Percentiles rank a stretch among this genome's conserved stretches.
Conservation (phyloP, 441 rosid genomes). For the Corymbia citriodora region DNA sequence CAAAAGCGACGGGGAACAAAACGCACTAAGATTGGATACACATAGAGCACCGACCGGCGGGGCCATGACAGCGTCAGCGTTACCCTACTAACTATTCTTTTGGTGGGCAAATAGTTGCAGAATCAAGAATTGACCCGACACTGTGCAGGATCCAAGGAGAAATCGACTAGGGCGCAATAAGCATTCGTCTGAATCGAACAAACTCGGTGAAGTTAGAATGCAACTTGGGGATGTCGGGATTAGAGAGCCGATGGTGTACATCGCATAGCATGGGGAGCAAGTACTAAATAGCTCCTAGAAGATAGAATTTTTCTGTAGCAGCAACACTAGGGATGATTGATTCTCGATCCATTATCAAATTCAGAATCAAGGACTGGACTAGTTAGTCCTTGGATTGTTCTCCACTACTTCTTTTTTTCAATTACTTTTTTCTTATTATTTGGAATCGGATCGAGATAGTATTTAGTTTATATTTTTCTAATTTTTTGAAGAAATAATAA, state of each 20-base stretch:
- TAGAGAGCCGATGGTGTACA: neutral
- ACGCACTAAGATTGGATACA: neutral
- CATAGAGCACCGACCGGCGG: neutral
- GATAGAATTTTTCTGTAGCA: neutral
- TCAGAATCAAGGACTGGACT: too few relatives aligned
- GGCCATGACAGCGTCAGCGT: rapidly evolving
- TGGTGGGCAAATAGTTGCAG: neutral
- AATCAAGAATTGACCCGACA: neutral
- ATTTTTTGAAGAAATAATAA: too few relatives aligned
- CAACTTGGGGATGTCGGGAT: neutral
- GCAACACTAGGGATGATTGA: too few relatives aligned
- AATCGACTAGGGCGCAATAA: neutral
- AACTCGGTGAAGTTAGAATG: neutral
- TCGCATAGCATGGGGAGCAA: neutral
- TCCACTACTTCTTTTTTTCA: too few relatives aligned
- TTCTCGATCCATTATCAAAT: too few relatives aligned
- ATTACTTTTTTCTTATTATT: too few relatives aligned
- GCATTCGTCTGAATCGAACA: rapidly evolving
- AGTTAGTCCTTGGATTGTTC: too few relatives aligned
- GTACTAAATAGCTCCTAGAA: neutral
- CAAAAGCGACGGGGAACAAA: neutral
- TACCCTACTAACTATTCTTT: neutral
- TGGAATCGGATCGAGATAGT: too few relatives aligned
- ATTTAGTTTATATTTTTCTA: too few relatives aligned
- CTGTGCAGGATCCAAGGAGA: neutral